Evolutionary conservation across 164 flowering plant species (phyloP).

Genomic region (Litsea cubeba): DNA sequence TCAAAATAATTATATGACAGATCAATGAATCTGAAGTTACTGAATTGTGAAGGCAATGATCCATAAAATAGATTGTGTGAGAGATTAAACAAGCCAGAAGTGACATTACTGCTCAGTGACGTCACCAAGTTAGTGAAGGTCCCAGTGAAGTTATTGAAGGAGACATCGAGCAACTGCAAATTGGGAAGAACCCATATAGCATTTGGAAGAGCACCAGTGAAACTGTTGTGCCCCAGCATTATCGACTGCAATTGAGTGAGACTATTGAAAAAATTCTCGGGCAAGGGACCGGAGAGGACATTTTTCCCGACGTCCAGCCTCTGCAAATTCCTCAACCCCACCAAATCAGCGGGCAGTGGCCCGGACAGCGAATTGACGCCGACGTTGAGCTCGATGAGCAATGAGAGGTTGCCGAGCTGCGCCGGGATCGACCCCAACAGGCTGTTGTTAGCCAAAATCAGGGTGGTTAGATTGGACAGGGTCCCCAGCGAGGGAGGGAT

Average conservation of each 20-base stretch:
- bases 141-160: constrained; percentile 62
- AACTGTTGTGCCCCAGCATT: constrained; percentile 35
- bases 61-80: constrained; percentile 71
- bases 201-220: constrained; percentile 45
- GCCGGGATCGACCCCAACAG: constrained; percentile 44
- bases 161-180: constrained; percentile 49
- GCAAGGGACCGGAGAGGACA: constrained; percentile 36
- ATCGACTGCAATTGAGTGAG: constrained; percentile 34
- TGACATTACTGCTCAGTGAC: constrained; percentile 2
- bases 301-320: constrained; percentile 34
- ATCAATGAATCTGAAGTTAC: constrained; percentile 37
- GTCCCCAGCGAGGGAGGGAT: constrained; percentile 39
- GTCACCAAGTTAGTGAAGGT: constrained; percentile 23
- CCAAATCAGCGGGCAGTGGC: constrained; percentile 42
- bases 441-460: constrained; percentile 56
- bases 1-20: constrained; percentile 62
- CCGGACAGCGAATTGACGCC: constrained; percentile 56
- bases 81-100: constrained; percentile 33
- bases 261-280: constrained; percentile 34
- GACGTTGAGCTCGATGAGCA: constrained; percentile 58
- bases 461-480: constrained; percentile 26
- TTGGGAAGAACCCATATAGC: constrained; percentile 38
- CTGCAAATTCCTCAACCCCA: constrained; percentile 43
- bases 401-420: constrained; percentile 43
- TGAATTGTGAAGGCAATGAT: constrained; percentile 23